Evolutionary conservation across 106 monocot genomes (phyloP), one percentile per base, ranked within the genome.

Genomic region (Ottelia alismoides): DNA sequence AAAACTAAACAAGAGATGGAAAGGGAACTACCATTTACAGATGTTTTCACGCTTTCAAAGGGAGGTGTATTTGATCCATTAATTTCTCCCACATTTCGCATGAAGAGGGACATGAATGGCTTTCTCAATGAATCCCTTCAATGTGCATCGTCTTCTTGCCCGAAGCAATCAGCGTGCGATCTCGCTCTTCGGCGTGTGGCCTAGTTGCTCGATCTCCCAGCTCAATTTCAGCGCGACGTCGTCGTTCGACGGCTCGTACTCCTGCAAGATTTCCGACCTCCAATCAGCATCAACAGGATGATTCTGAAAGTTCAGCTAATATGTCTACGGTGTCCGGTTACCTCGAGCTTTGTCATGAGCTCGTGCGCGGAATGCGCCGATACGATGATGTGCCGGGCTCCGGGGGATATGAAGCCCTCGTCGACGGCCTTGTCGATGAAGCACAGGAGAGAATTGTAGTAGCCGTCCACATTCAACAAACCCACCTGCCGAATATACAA

Each of bases 151-250:
- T n/a, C n/a, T n/a, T n/a, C n/a, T n/a, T n/a, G n/a, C n/a, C n/a
- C n/a, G n/a, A n/a, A n/a, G n/a, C n/a, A n/a, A n/a, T 70, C 56
- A 70, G 29, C 70, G 70, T 16, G 63, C 18, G 27, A 70, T 63
- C 22, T 70, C 70, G 17, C 56, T 14, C 55, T 56, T 70, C 11
- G 62, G 63, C 1, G 63, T 28, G 47, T 62, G 40, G 22, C 63
- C 63, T 25, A 70, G 22, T 25, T 74, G 64, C 26, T 74, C 74
- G 57, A 79, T 70, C 52, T 74, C 79, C 79, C 79, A 79, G 22
- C 64, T 74, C 19, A 79, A 59, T 25, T 44, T 54, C 17, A 56
- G 55, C 9, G 54, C 28, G 12, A 23, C 10, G 5, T 47, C 67
- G 10, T 67, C 57, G 26, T 67, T 48, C 49, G 48, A 57, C 19